A percentile compares a stretch with the other conserved stretches of the same genome.
phyloP scores from a whole-genome alignment of 2,329 filamentous ascomycete genomes.

The Coniella vitis region DNA sequence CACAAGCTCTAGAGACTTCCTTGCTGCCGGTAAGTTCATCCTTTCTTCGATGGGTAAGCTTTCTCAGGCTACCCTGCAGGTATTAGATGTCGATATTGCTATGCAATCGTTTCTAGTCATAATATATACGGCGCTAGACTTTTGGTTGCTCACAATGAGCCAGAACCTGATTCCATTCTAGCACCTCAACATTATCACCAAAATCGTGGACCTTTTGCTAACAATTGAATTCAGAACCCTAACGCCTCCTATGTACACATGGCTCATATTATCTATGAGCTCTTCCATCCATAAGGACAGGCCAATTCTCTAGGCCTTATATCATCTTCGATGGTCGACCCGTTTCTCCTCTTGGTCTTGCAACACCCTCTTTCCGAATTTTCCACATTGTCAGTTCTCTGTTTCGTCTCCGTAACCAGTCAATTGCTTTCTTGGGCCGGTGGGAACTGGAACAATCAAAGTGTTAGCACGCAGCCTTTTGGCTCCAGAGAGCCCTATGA shows the following conservation, averaged over 20 bases:
- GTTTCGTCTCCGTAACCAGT: conserved; percentile 53
- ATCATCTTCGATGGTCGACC: neutral
- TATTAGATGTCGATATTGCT: too few species aligned
- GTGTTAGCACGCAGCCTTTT: neutral
- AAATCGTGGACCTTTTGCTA: too few species aligned
- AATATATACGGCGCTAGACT: too few species aligned
- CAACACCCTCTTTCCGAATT: neutral
- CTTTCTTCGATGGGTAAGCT: too few species aligned
- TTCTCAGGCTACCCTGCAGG: too few species aligned
- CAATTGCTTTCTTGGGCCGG: conserved; percentile 51
- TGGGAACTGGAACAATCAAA: conserved; percentile 39
- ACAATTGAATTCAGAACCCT: conserved; percentile 1
- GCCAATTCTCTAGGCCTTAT: neutral
- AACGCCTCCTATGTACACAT: conserved; percentile 22
- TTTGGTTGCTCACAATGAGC: too few species aligned
- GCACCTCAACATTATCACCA: too few species aligned
- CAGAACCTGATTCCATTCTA: too few species aligned
- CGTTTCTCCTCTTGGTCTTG: neutral
- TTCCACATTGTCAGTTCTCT: conserved; percentile 13
- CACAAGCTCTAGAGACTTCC: too few species aligned
- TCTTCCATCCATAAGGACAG: neutral
- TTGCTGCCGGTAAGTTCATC: too few species aligned
- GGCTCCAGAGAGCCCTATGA: neutral
- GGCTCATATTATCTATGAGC: conserved; percentile 5
- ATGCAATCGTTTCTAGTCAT: too few species aligned